A percentile compares a stretch with the other conserved stretches of the same genome.
These are phyloP conservation scores for Coemansia sp. DNA, from an alignment of 192 early-diverging fungal genomes.

Conservation along the genomic window DNA sequence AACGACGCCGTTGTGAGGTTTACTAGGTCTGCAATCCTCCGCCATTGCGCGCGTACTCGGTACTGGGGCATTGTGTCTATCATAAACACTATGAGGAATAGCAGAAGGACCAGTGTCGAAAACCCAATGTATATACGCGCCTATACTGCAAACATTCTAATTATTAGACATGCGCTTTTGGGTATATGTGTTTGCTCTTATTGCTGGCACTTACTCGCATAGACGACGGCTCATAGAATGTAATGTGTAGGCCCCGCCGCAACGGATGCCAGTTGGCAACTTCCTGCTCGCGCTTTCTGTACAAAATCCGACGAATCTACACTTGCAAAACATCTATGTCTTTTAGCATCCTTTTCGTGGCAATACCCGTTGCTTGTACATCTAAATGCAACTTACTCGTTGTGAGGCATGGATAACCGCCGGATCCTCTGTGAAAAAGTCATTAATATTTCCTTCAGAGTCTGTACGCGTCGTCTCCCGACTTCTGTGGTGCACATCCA, in stretches of 20 bases:
- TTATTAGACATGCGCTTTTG: neutral
- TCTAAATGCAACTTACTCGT: slow-evolving; percentile 9
- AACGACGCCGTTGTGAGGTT: slow-evolving; percentile 39
- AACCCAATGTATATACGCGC: slow-evolving; percentile 42
- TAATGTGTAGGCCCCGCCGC: slow-evolving; percentile 35
- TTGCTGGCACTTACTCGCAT: slow-evolving; percentile 19
- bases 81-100: slow-evolving; percentile 55
- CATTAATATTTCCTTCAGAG: slow-evolving; percentile 13
- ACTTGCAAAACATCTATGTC: no score
- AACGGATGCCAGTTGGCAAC: slow-evolving; percentile 27
- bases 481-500: neutral
- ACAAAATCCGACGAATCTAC: slow-evolving; percentile 45
- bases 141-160: slow-evolving; percentile 4
- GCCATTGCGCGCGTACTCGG: slow-evolving; percentile 33
- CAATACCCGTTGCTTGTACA: neutral
- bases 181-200: neutral
- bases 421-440: slow-evolving; percentile 36
- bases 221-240: slow-evolving; percentile 47
- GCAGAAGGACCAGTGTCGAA: slow-evolving; percentile 39
- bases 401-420: slow-evolving; percentile 25
- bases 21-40: slow-evolving; percentile 24
- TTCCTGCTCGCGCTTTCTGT: slow-evolving; percentile 31
- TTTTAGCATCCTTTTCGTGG: no score
- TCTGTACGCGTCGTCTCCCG: neutral
- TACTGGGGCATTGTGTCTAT: slow-evolving; percentile 52